Percentiles rank a stretch among this genome's conserved stretches.
Conservation (phyloP, 176 grass and related monocot species). For the Oryza glaberrima region DNA sequence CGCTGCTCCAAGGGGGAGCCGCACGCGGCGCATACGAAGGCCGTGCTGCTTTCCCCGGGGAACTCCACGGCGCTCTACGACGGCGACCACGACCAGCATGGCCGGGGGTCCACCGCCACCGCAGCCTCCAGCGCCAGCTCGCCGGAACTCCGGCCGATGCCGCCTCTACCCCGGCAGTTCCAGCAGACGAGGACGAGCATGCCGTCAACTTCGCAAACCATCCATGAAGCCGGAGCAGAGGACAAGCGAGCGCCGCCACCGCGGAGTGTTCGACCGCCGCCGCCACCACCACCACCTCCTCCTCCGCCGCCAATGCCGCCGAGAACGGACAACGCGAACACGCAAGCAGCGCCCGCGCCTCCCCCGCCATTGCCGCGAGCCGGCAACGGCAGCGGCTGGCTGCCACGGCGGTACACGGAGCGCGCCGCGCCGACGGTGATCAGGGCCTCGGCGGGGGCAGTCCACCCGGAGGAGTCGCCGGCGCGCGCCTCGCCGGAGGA, state of each 20-base stretch:
- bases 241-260: conserved; percentile 43
- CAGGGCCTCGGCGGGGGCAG: conserved; percentile 45
- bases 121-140: conserved; percentile 58
- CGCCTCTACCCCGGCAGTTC: conserved; percentile 67
- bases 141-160: conserved; percentile 88
- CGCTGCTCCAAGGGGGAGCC: conserved; percentile 31
- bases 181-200: conserved; percentile 50
- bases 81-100: conserved; percentile 51
- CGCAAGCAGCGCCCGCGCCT: conserved; percentile 24
- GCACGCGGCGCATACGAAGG: conserved; percentile 39
- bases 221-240: conserved; percentile 37
- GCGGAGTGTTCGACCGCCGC: not conserved
- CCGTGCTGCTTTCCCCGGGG: conserved; percentile 35
- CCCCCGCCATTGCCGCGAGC: conserved; percentile 45
- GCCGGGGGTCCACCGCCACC: conserved; percentile 45
- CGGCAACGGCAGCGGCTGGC: conserved; percentile 59
- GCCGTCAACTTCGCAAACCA: conserved; percentile 19
- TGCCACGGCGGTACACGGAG: conserved; percentile 41
- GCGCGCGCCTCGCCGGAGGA: conserved; percentile 16
- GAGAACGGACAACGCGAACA: not conserved
- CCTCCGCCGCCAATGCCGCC: conserved; percentile 43
- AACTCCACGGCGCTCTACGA: conserved; percentile 41
- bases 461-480: conserved; percentile 41
- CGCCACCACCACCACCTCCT: conserved; percentile 39
- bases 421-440: conserved; percentile 48